Percentiles rank a stretch among this genome's conserved stretches.
These are phyloP conservation scores for Anthracocystis walkeri DNA, from an alignment of 1,284 basidiomycete species.

Conservation along the genomic window DNA sequence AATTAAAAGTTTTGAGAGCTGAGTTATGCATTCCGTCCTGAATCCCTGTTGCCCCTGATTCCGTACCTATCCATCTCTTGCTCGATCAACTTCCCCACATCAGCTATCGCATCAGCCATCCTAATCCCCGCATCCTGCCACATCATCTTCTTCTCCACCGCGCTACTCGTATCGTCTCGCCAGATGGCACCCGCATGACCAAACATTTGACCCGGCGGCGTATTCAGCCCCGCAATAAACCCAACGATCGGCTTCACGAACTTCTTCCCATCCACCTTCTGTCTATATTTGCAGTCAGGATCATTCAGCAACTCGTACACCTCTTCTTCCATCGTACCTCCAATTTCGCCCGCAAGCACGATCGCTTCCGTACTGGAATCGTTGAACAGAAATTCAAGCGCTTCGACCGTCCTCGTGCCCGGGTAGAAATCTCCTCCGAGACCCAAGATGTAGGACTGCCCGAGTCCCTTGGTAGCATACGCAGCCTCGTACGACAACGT, in stretches of 20 bases:
- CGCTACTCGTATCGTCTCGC: conserved; percentile 46
- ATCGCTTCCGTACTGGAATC: conserved; percentile 41
- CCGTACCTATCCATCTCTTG: conserved; percentile 31
- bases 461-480: conserved; percentile 42
- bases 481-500: conserved; percentile 65
- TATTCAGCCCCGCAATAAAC: conserved; percentile 54
- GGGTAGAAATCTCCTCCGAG: conserved; percentile 63
- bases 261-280: conserved; percentile 8
- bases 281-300: conserved; percentile 25
- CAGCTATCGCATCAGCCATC: conserved; percentile 49
- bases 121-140: conserved; percentile 46
- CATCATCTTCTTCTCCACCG: conserved; percentile 47
- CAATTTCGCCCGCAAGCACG: conserved; percentile 58
- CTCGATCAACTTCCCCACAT: conserved; percentile 43
- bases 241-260: conserved; percentile 57
- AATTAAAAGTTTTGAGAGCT: too few species aligned
- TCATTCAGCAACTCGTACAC: conserved; percentile 43
- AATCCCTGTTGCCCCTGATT: conserved; percentile 1
- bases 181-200: conserved; percentile 61
- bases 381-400: conserved; percentile 54
- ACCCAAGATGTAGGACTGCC: conserved; percentile 57
- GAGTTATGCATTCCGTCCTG: too few species aligned
- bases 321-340: conserved; percentile 63
- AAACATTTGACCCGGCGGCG: conserved; percentile 55
- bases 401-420: conserved; percentile 64